Base-by-base conservation (phyloP, 2,329 filamentous ascomycete species). In the Fusarium paranaense region DNA sequence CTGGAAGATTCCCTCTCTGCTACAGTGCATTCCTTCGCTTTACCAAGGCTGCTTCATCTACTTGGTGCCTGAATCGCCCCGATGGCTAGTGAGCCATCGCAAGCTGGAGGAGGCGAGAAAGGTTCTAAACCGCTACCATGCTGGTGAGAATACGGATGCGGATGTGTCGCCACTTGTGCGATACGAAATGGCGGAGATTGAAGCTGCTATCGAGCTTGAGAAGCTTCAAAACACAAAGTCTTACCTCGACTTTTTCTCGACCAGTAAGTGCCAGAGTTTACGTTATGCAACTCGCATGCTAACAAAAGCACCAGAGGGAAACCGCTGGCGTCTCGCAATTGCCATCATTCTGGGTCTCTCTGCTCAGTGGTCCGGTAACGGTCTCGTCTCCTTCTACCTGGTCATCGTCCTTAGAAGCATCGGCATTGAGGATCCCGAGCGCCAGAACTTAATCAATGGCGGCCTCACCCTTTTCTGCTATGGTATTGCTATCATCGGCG, bases 131-230 rank as follows among this genome's bases (percentile, higher is more conserved):
- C 5, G 62, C 2, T 47, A 70, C 5, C 67, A 70, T 14, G 59
- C 64, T 10, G 67, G 59, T 10, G n/a, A 57, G 20, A 57, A 38
- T 37, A 64, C 57, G 6, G 22, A 47, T 18, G 25, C 42, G 2
- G 25, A 66, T 2, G 35, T 30, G 2, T 58, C 63, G 2, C 64
- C 50, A 6, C 59, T 70, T 13, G 67, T 70, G 6, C 22, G 59
- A 5, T 67, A 67, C 13, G 64, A 70, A 25, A 60, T 70, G 35
- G 16, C 20, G 5, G 67, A 70, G 33, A 66, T 70, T n/a, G 32
- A 62, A 22, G 64, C 62, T 8, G 57, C 59, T 6, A 61, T 70
- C 16, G 59, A 60, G 5, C 18, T 70, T 3, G 59, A 70, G 42
- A 38, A 40, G 33, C 22, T 37, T 9, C 33, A 38, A 8, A 59